phyloP scores from a whole-genome alignment of 2,329 filamentous ascomycete species.

The Aspergillus brasiliensis region DNA sequence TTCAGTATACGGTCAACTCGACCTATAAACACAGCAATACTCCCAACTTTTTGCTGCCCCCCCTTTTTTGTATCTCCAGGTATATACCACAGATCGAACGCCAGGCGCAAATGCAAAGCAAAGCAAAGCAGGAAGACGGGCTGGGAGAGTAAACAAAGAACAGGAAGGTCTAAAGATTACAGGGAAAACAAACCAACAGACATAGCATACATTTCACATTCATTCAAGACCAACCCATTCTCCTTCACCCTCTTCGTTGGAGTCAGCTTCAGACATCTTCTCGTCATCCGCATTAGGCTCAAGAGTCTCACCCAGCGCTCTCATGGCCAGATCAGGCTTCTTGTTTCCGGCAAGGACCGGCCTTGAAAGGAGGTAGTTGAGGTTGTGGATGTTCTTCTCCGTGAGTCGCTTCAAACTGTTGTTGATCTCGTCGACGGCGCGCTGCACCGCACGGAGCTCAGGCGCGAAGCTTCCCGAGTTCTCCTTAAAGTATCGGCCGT shows the following conservation, averaged over 20 bases:
- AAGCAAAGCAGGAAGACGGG: slow-evolving; percentile 15
- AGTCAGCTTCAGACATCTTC: slow-evolving; percentile 30
- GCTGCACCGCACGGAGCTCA: slow-evolving; percentile 79
- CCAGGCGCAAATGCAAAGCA: slow-evolving; percentile 34
- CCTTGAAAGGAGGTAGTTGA: slow-evolving; percentile 74
- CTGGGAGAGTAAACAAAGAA: slow-evolving; percentile 12
- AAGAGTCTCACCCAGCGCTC: slow-evolving; percentile 27
- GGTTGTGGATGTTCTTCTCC: slow-evolving; percentile 85
- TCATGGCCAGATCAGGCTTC: slow-evolving; percentile 24
- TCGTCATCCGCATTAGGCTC: slow-evolving; percentile 26
- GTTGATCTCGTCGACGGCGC: slow-evolving; percentile 77
- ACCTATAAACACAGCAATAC: slow-evolving; percentile 15
- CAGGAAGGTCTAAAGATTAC: slow-evolving; percentile 17
- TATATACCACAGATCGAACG: slow-evolving; percentile 31
- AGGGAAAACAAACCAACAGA: slow-evolving; percentile 19
- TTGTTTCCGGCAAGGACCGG: slow-evolving; percentile 43
- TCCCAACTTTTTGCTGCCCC: slow-evolving; percentile 23
- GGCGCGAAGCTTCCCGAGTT: slow-evolving; percentile 77
- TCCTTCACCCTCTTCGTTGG: slow-evolving; percentile 48
- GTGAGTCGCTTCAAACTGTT: slow-evolving; percentile 80
- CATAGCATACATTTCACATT: slow-evolving; percentile 17
- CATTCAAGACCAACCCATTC: slow-evolving; percentile 59
- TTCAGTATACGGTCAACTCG: slow-evolving; percentile 2
- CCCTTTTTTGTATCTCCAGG: slow-evolving; percentile 23
- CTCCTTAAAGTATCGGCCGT: slow-evolving; percentile 82